phyloP scores from a whole-genome alignment of 2,329 filamentous ascomycete genomes.

The Xylaria multiplex region DNA sequence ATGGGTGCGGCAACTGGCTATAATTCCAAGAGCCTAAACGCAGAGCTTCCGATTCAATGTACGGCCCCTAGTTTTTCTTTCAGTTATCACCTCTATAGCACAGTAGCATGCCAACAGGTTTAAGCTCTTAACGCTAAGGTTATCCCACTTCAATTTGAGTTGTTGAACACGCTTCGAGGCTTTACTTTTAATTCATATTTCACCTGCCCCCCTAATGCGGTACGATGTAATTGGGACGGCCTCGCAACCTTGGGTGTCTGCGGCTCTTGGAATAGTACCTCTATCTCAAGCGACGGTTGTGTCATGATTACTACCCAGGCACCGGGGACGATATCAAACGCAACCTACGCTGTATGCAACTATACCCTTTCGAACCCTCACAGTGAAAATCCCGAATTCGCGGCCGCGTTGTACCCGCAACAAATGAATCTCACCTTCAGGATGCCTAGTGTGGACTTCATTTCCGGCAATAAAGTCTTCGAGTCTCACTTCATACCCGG shows the following conservation, averaged over 20 bases:
- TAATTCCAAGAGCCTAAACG: conserved; percentile 27
- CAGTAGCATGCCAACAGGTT: neutral
- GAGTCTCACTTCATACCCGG: conserved; percentile 11
- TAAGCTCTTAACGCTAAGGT: conserved; percentile 29
- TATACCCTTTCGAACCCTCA: conserved; percentile 19
- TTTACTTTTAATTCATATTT: conserved; percentile 32
- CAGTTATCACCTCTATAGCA: neutral
- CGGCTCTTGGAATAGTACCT: conserved; percentile 24
- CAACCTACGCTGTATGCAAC: conserved; percentile 13
- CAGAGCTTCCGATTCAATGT: neutral
- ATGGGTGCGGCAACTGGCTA: conserved; percentile 28
- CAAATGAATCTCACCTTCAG: conserved; percentile 1
- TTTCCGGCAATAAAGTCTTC: conserved; percentile 22
- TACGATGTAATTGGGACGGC: conserved; percentile 27
- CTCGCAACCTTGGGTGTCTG: conserved; percentile 36
- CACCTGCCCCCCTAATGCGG: conserved; percentile 29
- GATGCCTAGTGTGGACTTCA: conserved; percentile 15
- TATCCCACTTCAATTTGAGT: conserved; percentile 20
- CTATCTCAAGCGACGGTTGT: conserved; percentile 21
- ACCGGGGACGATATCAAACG: neutral
- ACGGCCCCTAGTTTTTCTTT: neutral
- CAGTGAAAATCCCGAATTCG: conserved; percentile 6
- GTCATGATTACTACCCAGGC: neutral
- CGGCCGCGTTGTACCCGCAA: neutral
- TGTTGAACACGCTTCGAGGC: conserved; percentile 31